Percentiles rank a stretch among this genome's conserved stretches.
phyloP scores from a whole-genome alignment of 192 early-diverging fungal species.

The Chytriomyces sp. region DNA sequence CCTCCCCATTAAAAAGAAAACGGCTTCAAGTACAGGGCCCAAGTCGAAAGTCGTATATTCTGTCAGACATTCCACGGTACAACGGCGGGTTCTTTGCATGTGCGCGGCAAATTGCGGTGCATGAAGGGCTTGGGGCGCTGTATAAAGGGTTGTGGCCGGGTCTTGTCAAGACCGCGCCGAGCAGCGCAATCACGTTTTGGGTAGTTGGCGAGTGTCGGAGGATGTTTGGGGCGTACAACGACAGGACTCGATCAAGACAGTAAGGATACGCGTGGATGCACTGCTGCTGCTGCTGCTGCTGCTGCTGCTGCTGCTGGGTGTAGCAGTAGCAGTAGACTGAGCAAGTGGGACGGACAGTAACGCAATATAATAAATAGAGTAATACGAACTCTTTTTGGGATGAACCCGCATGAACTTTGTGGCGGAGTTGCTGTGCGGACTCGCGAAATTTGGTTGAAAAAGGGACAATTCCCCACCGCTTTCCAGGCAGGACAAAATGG shows the following conservation, averaged over 20 bases:
- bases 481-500: no score
- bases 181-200: slow-evolving; percentile 86
- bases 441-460: no score
- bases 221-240: no score
- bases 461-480: no score
- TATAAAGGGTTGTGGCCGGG: slow-evolving; percentile 89
- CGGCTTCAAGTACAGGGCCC: slow-evolving; percentile 77
- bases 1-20: slow-evolving; percentile 36
- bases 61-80: slow-evolving; percentile 70
- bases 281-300: no score
- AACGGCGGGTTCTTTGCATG: slow-evolving; percentile 62
- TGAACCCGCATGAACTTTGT: no score
- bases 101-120: slow-evolving; percentile 65
- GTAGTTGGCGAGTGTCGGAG: slow-evolving; percentile 54
- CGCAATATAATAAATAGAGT: no score
- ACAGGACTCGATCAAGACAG: not conserved
- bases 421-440: no score
- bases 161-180: slow-evolving; percentile 84
- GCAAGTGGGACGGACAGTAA: no score
- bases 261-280: not conserved
- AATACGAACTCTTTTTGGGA: no score
- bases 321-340: no score
- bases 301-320: no score
- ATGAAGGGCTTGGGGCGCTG: slow-evolving; percentile 82
- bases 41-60: slow-evolving; percentile 61